Base-by-base conservation (phyloP, 306 rosid genomes). In the Fragaria nilgerrensis region DNA sequence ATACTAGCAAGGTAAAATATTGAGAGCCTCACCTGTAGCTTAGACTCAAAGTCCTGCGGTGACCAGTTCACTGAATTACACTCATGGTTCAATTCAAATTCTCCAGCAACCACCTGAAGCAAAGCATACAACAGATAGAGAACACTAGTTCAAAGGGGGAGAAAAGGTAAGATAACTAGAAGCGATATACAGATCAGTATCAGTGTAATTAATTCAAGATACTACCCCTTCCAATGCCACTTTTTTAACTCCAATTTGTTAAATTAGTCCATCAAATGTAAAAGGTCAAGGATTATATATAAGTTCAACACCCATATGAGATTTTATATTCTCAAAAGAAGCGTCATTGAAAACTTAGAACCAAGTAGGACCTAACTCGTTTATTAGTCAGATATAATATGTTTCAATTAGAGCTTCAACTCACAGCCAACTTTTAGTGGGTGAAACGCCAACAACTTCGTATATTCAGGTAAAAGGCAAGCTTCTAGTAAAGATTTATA, bases 41-140 rank as follows among this genome's bases (percentile, higher is more conserved):
- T 91, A 71, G 98, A 87, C 83, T 94, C 98, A 44, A 94, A 94
- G 82, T 91, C 97, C 85, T 90, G 96, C 0, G 97, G 94, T 32
- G 98, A 94, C 97, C 98, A 94, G 79, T 94, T 89, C 89, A 94
- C 88, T 78, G 93, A 78, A 87, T 87, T 90, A 81, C 94, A 94
- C 78, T 89, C 96, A 56, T 90, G 96, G 82, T 91, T 94, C 79
- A 90, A 78, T 88, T 91, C 97, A 62, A 94, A 95, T 86, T 94
- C 98, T 85, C 98, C 98, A 73, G 98, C 97, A 69, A 93, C 97
- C 71, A 93, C 97, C 98, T 93, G 82, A 80, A 80, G 74, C 58
- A 63, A 78, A 81, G 77, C 76, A 66, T 63, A 75, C 23, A 68
- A 16, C 55, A 75, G 11, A 41, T 20, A 78, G 58, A 77, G 62